Evolutionary conservation across 495 filamentous ascomycete genomes (phyloP), one percentile per base, ranked within the genome.

Genomic region (Hypoxylon intermedium): DNA sequence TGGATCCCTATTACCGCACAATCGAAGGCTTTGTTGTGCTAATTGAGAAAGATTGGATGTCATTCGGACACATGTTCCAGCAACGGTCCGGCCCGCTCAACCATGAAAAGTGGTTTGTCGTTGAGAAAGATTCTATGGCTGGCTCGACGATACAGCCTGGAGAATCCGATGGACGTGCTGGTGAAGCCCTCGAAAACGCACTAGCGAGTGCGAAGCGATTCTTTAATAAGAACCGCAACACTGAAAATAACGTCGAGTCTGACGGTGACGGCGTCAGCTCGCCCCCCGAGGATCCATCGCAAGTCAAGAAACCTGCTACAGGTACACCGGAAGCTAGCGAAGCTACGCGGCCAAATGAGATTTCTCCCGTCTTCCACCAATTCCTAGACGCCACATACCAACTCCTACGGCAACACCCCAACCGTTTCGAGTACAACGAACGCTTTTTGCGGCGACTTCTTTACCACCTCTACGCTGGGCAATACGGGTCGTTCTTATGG

Each of bases 21-120:
- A 75, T 99, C 44, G 92, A 97, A 57, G 94, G 94, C 19, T 99
- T 98, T 72, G 93, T 98, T 63, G 86, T 95, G 2, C 75, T 99
- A 19, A 85, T 99, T 1, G 95, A 98, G 71, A 99, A 99, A 68
- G 94, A 99, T 68, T 99, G 93, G 92, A 79, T 98, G 15, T 93
- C 93, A 0, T 99, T 96, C 72, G 94, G 94, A 6, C 93, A 99
- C 70, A 96, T 96, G 87, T 99, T 98, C 76, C 84, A 90, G 36
- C 87, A 95, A 63, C 86, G 94, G 41, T 90, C 89, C 7, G 94
- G 93, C 5, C 88, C 88, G 59, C 74, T 97, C 33, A 89, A 87
- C 59, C 90, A 88, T 58, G 94, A 98, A 49, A 96, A 95, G 68
- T 99, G 93, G 93, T 99, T 99, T 70, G 82, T 87, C 31, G 85